Base-by-base conservation (phyloP, 495 filamentous ascomycete species). In the Recurvomyces mirabilis region DNA sequence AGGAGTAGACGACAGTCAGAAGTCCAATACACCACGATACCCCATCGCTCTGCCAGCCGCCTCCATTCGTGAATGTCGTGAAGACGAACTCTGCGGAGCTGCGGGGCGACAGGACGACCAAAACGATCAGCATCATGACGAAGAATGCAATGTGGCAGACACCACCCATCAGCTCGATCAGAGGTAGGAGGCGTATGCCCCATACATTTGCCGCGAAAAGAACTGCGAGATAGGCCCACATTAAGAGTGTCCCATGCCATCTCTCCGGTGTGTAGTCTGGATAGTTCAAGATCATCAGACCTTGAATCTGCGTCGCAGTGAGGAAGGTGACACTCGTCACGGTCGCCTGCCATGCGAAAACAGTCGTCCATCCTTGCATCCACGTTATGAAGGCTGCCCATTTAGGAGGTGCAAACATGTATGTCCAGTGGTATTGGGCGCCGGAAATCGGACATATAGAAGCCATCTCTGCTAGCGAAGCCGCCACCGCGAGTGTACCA, bases 191-290 rank as follows among this genome's bases (percentile, higher is more conserved):
- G n/a, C 63, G 56, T 11, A 62, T 60, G 21, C 61, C 57, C 38
- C 61, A 65, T n/a, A 66, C 58, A 47, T 75, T 75, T 35, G 69
- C 50, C 12, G 65, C 33, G 6, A 67, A 55, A 0, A 64, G 53
- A 14, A 69, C 52, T 3, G 64, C 22, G 4, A 66, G 49, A 3
- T 69, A 58, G 5, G 68, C 67, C 60, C 61, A 70, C 53, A 69
- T 64, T 20, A 75, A 54, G n/a, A 75, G 54, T 0, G 70, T 68
- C 18, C 66, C 66, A 13, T 70, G 69, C 59, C 66, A 73, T 11
- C 64, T 50, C 24, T 70, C 46, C 7, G 57, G 53, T 2, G 58
- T 56, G 50, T 71, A 74, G 2, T 51, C 38, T 1, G 66, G 61
- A 31, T 71, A 25, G 31, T 63, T 63, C 11, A 76, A 49, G 11